Percentiles rank a stretch among this genome's conserved stretches.
Evolutionary conservation across 805 yeast species (phyloP).

Genomic region (Yarrowia phangngaensis): DNA sequence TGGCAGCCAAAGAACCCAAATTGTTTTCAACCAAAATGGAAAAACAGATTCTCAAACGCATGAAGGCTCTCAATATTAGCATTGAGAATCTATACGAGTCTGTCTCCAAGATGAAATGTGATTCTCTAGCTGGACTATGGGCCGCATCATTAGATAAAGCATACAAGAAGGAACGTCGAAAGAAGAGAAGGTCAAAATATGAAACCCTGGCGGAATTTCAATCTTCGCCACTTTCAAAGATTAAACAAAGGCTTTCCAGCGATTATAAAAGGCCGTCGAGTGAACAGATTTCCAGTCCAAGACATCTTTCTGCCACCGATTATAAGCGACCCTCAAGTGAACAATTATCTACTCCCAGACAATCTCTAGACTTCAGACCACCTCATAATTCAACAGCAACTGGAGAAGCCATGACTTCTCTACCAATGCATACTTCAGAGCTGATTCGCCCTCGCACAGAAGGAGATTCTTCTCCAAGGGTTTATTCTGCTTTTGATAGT

Average conservation of each 20-base stretch:
- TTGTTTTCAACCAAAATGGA: constrained; percentile 62
- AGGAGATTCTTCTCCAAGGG: constrained; percentile 8
- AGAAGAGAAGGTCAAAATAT: constrained; percentile 1
- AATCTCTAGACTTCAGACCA: constrained; percentile 16
- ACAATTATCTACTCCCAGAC: constrained; percentile 18
- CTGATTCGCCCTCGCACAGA: constrained; percentile 9
- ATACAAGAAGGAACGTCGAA: constrained; percentile 28
- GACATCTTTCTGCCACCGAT: too few species aligned
- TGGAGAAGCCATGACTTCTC: constrained; percentile 12
- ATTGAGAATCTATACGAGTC: constrained; percentile 55
- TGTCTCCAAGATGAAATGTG: constrained; percentile 58
- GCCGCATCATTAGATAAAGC: constrained; percentile 58
- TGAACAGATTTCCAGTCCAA: constrained; percentile 12
- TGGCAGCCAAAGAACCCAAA: constrained; percentile 38
- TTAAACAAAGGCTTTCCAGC: background rate
- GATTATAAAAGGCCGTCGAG: constrained; percentile 19
- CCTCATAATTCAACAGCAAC: constrained; percentile 7
- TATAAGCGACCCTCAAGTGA: constrained; percentile 19
- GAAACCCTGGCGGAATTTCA: background rate
- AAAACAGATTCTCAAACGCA: constrained; percentile 53
- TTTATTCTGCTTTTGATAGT: constrained; percentile 14
- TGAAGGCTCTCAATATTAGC: constrained; percentile 62
- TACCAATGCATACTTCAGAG: constrained; percentile 20
- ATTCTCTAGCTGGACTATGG: constrained; percentile 72
- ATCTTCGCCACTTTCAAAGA: constrained; percentile 8